phyloP scores from a whole-genome alignment of 768 basidiomycete species.

The Leccinum variicolor region DNA sequence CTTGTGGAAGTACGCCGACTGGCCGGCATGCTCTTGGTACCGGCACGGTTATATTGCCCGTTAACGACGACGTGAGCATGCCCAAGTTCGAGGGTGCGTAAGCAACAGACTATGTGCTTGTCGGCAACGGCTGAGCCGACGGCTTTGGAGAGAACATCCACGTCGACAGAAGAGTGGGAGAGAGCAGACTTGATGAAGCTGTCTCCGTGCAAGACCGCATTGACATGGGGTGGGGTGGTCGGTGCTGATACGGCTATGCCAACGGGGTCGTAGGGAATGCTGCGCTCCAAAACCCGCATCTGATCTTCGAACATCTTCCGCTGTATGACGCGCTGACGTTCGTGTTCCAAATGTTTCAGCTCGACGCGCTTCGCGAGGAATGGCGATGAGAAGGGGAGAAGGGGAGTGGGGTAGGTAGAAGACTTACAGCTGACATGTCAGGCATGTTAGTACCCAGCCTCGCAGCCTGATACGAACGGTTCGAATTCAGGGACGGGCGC shows the following conservation, averaged over 20 bases:
- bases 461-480: conserved; percentile 52
- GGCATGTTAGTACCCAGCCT: conserved; percentile 82
- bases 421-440: conserved; percentile 80
- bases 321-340: conserved; percentile 82
- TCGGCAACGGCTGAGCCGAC: conserved; percentile 64
- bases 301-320: conserved; percentile 94
- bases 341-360: conserved; percentile 81
- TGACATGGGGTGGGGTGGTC: conserved; percentile 82
- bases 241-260: conserved; percentile 82
- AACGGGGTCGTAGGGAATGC: conserved; percentile 61
- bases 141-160: conserved; percentile 62
- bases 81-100: conserved; percentile 69
- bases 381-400: conserved; percentile 1
- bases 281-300: conserved; percentile 89
- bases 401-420: not conserved
- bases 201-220: conserved; percentile 64
- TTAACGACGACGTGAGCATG: conserved; percentile 39
- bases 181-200: conserved; percentile 40
- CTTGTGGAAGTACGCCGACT: conserved; percentile 88
- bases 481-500: conserved; percentile 7
- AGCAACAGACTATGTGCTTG: conserved; percentile 84
- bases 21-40: conserved; percentile 91
- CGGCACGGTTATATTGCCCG: conserved; percentile 63
- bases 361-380: conserved; percentile 65
- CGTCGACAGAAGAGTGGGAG: conserved; percentile 53